phyloP scores from a whole-genome alignment of 2,329 filamentous ascomycete species.

The Emergomyces orientalis region DNA sequence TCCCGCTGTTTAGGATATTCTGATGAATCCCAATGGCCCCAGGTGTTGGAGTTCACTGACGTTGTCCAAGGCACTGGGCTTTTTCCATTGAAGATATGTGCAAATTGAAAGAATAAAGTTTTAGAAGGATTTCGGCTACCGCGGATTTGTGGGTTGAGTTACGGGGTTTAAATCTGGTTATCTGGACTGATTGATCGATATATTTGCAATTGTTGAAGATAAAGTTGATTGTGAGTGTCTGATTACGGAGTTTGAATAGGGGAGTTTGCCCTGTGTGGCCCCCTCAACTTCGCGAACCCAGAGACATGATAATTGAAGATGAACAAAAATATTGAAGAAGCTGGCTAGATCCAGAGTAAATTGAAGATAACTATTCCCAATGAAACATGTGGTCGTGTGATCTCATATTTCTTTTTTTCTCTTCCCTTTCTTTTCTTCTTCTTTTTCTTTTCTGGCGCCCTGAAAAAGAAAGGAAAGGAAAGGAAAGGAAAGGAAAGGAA shows the following conservation, averaged over 20 bases:
- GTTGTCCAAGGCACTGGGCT: too few species aligned
- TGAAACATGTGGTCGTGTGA: slow-evolving; percentile 1
- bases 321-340: neutral
- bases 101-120: too few species aligned
- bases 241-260: neutral
- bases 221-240: too few species aligned
- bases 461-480: neutral
- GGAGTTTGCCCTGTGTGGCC: neutral
- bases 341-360: neutral
- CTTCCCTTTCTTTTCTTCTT: neutral
- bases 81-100: too few species aligned
- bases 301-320: neutral
- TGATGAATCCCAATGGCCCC: too few species aligned
- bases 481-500: neutral
- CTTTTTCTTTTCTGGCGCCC: neutral
- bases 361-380: neutral
- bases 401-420: neutral
- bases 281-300: too few species aligned
- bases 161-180: neutral
- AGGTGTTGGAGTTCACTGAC: too few species aligned
- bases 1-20: too few species aligned
- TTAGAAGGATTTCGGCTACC: too few species aligned
- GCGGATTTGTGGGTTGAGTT: too few species aligned
- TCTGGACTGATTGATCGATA: neutral
- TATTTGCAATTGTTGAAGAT: neutral